These are phyloP conservation scores for Puccinellia tenuiflora DNA, from an alignment of 176 grass and related monocot species.

Conservation along the genomic window DNA sequence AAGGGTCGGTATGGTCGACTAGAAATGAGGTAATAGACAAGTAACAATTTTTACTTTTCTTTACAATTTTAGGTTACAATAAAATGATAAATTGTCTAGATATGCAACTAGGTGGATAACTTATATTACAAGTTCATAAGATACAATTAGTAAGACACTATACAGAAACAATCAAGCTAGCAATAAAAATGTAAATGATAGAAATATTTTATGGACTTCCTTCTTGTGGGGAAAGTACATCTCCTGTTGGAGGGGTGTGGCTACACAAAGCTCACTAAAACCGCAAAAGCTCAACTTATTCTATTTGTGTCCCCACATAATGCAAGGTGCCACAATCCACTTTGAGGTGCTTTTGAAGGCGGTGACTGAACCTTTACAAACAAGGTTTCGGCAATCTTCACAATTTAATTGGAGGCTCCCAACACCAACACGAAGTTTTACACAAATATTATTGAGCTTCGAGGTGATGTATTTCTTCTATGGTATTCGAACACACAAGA, in stretches of 20 bases:
- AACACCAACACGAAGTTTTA: too few species aligned
- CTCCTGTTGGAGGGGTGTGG: neutral
- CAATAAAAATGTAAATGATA: neutral
- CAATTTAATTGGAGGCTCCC: neutral
- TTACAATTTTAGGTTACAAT: too few species aligned
- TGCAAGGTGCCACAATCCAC: neutral
- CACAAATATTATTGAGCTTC: too few species aligned
- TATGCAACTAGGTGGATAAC: too few species aligned
- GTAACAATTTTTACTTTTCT: too few species aligned
- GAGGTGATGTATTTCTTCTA: too few species aligned
- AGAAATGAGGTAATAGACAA: too few species aligned
- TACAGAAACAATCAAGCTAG: neutral
- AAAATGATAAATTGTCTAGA: too few species aligned
- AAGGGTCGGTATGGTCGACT: too few species aligned
- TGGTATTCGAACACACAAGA: too few species aligned
- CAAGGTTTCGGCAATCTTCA: neutral
- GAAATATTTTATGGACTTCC: neutral
- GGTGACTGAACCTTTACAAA: neutral
- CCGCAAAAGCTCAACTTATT: neutral
- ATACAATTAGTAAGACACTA: too few species aligned
- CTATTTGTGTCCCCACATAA: neutral
- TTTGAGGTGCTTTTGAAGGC: neutral
- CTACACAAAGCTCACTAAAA: neutral
- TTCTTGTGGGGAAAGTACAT: neutral
- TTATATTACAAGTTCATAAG: too few species aligned